Evolutionary conservation across 1,284 basidiomycete species (phyloP).

Genomic region (Papiliotrema nemorosa): DNA sequence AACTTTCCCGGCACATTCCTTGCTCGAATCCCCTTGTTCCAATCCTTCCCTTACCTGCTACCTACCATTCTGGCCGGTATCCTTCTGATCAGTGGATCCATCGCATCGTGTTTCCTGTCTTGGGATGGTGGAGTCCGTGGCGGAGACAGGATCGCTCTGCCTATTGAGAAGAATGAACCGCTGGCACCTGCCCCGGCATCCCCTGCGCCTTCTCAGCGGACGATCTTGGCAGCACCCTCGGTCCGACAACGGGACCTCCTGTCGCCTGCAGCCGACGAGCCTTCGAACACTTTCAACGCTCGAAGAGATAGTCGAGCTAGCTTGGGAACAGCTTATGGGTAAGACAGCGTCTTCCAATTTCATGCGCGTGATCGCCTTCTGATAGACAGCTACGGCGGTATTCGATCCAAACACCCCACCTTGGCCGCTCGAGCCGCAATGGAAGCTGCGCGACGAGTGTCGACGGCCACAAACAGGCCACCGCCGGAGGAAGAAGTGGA

Average conservation of each 20-base stretch:
- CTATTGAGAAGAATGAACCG: constrained; percentile 62
- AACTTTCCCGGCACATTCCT: constrained; percentile 76
- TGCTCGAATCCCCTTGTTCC: constrained; percentile 63
- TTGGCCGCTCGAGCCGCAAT: constrained; percentile 45
- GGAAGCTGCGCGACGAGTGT: constrained; percentile 45
- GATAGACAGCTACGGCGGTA: constrained; percentile 42
- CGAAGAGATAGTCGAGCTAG: constrained; percentile 43
- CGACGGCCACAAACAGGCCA: constrained; percentile 25
- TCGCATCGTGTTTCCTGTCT: constrained; percentile 83
- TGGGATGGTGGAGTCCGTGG: constrained; percentile 83
- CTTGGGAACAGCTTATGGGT: constrained; percentile 45
- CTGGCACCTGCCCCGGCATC: constrained; percentile 21
- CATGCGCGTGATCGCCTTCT: constrained; percentile 18
- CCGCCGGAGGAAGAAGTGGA: constrained; percentile 24
- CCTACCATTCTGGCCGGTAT: constrained; percentile 77
- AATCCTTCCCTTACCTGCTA: constrained; percentile 83
- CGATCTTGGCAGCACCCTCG: constrained; percentile 19
- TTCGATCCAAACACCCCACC: constrained; percentile 50
- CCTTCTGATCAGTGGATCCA: constrained; percentile 68
- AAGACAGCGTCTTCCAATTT: constrained; percentile 12
- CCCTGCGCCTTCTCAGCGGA: constrained; percentile 26
- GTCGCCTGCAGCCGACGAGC: constrained; percentile 15
- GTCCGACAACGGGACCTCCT: constrained; percentile 16
- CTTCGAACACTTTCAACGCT: constrained; percentile 14
- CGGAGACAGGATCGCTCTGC: constrained; percentile 70